phyloP scores from a whole-genome alignment of 1,139 yeast species.

The Zygoascus sp. region DNA sequence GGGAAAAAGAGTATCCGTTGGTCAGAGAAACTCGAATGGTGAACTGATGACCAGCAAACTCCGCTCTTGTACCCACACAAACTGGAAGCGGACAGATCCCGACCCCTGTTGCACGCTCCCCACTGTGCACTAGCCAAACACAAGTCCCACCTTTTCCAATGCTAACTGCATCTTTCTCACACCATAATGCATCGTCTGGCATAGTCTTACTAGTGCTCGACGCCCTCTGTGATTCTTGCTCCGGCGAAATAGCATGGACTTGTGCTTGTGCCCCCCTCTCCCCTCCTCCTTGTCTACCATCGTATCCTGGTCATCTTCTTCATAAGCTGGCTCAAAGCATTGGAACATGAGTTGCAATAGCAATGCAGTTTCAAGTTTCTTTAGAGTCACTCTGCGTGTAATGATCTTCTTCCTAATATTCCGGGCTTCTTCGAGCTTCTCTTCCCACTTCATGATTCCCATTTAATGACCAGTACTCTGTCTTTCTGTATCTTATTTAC shows the following conservation, averaged over 20 bases:
- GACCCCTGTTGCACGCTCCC: too few species aligned
- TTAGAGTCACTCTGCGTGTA: not conserved
- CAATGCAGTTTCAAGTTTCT: conserved; percentile 1
- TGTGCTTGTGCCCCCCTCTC: too few species aligned
- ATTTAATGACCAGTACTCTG: not conserved
- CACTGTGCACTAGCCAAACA: not conserved
- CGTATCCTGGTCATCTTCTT: not conserved
- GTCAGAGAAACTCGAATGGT: conserved; percentile 15
- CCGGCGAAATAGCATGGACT: not conserved
- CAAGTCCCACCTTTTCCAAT: not conserved
- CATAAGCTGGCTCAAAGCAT: conserved; percentile 7
- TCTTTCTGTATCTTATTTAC: not conserved
- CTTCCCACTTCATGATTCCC: not conserved
- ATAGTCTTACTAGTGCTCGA: not conserved
- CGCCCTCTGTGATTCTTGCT: not conserved
- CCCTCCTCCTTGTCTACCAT: not conserved
- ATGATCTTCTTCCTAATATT: conserved; percentile 7
- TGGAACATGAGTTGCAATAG: conserved; percentile 7
- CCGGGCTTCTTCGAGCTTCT: conserved; percentile 7
- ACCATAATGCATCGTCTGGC: not conserved
- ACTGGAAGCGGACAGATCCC: too few species aligned
- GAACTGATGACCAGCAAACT: too few species aligned
- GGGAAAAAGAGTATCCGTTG: conserved; percentile 10
- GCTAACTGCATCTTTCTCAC: not conserved
- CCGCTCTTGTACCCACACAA: too few species aligned